Conservation (phyloP, 345 rosid genomes). For the Acer yangbiense region DNA sequence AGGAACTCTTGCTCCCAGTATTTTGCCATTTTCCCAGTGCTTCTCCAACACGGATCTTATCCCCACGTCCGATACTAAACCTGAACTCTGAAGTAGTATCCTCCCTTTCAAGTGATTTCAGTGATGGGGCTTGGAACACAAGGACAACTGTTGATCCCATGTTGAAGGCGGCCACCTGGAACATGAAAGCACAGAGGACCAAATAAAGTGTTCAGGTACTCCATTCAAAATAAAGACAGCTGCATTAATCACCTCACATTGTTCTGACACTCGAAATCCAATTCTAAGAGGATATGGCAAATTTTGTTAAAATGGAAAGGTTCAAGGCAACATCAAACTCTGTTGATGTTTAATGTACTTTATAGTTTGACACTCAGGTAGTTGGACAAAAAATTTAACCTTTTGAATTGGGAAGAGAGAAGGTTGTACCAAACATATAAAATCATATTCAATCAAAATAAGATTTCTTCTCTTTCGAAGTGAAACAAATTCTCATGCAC, state of each 20-base stretch:
- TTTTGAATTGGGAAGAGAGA: too few species aligned
- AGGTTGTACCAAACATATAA: neutral
- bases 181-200: neutral
- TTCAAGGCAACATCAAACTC: neutral
- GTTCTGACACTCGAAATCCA: neutral
- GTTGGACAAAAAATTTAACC: too few species aligned
- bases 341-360: neutral
- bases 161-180: constrained; percentile 82
- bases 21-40: constrained; percentile 75
- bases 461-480: neutral
- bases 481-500: neutral
- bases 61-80: constrained; percentile 62
- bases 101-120: constrained; percentile 33
- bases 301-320: neutral
- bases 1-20: neutral
- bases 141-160: constrained; percentile 96
- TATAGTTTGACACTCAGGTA: neutral
- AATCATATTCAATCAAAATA: neutral
- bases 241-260: neutral
- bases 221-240: neutral
- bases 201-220: neutral
- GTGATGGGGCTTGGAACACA: constrained; percentile 79
- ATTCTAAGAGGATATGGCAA: neutral
- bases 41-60: constrained; percentile 75
- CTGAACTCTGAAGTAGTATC: constrained; percentile 55